Evolutionary conservation across 345 rosid genomes (phyloP), one percentile per base, ranked within the genome.

Genomic region (Cochlearia excelsa): DNA sequence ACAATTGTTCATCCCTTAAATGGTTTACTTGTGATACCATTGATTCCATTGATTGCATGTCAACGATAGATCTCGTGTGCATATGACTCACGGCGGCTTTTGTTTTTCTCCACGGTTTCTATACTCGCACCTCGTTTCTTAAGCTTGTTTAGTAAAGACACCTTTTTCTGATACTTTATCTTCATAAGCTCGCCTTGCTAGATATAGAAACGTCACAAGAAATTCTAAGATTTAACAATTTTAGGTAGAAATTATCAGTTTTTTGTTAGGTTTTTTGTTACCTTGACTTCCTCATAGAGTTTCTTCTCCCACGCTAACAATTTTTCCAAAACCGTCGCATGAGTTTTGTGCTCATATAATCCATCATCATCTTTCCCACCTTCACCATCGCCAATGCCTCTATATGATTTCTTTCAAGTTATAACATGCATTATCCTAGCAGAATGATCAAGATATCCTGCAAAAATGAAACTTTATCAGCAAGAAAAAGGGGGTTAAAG

Each of bases 141-240:
- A 77, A 80, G 91, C 77, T 75, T 83, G 75, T 78, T 85, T 33
- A 93, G 81, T 76, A 75, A 59, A 40, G 82, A 52, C 41, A 87
- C 85, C 73, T 93, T 93, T 74, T 78, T 83, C 75, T 81, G 88
- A 76, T 93, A 93, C 73, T 89, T 95, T 0, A 89, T 83, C 85
- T 93, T 93, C 91, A 86, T 89, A 56, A 85, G 77, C 84, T 93
- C 99, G 33, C 94, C 88, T 84, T 86, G 97, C 98, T 92, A 69
- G 5, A 51, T 26, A 42, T 39, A 50, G 51, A 54, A 72, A 66
- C 47, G 34, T 59, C 63, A 51, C 43, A 7, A 3, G 30, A 55
- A 1, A 51, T 2, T 8, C 42, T 10, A 46, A 64, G 33, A 51
- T 35, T 16, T 16, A 16, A 16, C 40, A 7, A 28, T 5, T 5